A percentile compares a stretch with the other conserved stretches of the same genome.
Evolutionary conservation across 2,329 filamentous ascomycete species (phyloP).

Genomic region (Colletotrichum acutatum): DNA sequence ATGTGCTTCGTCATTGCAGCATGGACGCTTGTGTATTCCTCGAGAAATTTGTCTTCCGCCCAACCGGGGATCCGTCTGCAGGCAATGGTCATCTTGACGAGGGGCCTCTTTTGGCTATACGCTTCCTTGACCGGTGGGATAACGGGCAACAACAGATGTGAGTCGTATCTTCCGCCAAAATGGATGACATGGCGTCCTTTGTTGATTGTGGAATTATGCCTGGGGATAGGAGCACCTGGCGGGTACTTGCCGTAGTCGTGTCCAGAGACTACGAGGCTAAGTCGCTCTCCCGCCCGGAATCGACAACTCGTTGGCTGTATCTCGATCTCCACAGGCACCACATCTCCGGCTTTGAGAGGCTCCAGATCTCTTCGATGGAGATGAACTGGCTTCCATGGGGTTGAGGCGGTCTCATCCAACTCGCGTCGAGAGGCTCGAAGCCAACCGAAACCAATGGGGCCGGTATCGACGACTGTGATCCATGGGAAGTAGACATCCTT

Average conservation of each 20-base stretch:
- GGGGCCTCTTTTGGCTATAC: neutral
- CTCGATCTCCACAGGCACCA: neutral
- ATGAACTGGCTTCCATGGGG: neutral
- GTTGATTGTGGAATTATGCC: neutral
- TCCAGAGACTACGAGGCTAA: neutral
- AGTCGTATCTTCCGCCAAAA: neutral
- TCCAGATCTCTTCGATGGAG: neutral
- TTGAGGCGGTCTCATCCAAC: neutral
- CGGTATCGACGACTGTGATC: neutral
- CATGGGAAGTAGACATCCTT: neutral
- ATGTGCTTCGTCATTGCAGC: neutral
- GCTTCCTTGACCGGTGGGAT: neutral
- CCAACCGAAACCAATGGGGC: neutral
- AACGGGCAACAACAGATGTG: neutral
- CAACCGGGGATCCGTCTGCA: neutral
- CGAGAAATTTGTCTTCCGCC: neutral
- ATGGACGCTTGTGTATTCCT: neutral
- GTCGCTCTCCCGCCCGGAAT: neutral
- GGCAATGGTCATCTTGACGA: neutral
- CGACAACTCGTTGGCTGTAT: neutral
- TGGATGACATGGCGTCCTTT: neutral
- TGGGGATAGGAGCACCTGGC: neutral
- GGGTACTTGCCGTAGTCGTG: neutral
- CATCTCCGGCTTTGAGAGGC: neutral
- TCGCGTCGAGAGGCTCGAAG: neutral